Evolutionary conservation across 768 basidiomycete genomes (phyloP).

Genomic region (Lyophyllum semitale): DNA sequence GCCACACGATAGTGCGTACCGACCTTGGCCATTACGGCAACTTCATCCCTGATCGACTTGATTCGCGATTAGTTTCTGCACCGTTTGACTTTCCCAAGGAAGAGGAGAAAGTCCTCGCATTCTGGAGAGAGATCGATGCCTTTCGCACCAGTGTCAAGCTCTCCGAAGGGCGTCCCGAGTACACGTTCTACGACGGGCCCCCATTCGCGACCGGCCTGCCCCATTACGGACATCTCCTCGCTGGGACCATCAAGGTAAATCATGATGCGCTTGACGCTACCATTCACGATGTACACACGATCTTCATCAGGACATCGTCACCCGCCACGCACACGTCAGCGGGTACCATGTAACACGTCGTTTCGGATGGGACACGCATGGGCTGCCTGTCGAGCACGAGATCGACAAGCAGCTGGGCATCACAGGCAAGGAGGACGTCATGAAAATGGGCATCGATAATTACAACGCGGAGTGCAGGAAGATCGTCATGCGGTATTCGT

Average conservation of each 20-base stretch:
- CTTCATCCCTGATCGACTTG: slow-evolving; percentile 10
- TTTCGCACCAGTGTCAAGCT: slow-evolving; percentile 93
- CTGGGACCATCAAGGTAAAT: slow-evolving; percentile 89
- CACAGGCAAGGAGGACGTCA: slow-evolving; percentile 90
- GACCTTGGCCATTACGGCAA: slow-evolving; percentile 9
- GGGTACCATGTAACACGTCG: slow-evolving; percentile 91
- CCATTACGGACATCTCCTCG: slow-evolving; percentile 93
- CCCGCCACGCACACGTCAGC: slow-evolving; percentile 90
- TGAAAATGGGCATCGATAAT: slow-evolving; percentile 93
- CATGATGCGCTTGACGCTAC: neutral
- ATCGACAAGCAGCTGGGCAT: slow-evolving; percentile 97
- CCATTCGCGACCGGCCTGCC: slow-evolving; percentile 97
- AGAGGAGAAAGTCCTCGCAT: slow-evolving; percentile 86
- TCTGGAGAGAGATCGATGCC: slow-evolving; percentile 97
- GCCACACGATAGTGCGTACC: slow-evolving; percentile 67
- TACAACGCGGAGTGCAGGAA: slow-evolving; percentile 97
- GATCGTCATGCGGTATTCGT: slow-evolving; percentile 96
- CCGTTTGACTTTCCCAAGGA: slow-evolving; percentile 85
- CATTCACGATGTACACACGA: slow-evolving; percentile 1
- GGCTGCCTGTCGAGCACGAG: slow-evolving; percentile 97
- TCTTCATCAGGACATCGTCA: slow-evolving; percentile 86
- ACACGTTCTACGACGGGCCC: slow-evolving; percentile 95
- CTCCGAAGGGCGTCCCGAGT: slow-evolving; percentile 88
- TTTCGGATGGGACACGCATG: slow-evolving; percentile 99
- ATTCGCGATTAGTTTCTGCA: slow-evolving; percentile 55